These are phyloP conservation scores for Flaveria sonorensis DNA, from an alignment of 129 eudicot genomes.

Conservation along the genomic window DNA sequence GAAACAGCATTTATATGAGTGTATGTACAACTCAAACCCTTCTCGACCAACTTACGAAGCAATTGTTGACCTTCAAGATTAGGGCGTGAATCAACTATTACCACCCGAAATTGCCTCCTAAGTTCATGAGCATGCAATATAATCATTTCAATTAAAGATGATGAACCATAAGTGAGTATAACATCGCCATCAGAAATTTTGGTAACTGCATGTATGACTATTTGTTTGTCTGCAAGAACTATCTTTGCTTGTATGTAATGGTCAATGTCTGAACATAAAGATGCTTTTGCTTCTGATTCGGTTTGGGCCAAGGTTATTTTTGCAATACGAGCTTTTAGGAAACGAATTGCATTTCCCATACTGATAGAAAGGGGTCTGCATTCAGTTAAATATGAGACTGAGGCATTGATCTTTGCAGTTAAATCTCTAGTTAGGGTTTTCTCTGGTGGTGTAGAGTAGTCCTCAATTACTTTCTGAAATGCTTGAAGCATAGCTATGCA, in stretches of 20 bases:
- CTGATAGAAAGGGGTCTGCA: constrained; percentile 93
- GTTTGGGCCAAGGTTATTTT: constrained; percentile 53
- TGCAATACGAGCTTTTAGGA: constrained; percentile 64
- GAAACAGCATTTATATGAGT: constrained; percentile 87
- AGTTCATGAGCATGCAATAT: constrained; percentile 78
- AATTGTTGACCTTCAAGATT: constrained; percentile 83
- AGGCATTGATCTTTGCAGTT: constrained; percentile 67
- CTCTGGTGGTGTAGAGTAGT: constrained; percentile 76
- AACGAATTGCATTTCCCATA: constrained; percentile 94
- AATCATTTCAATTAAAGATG: constrained; percentile 77
- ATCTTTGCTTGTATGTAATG: constrained; percentile 74
- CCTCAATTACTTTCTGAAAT: constrained; percentile 68
- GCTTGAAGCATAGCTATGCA: constrained; percentile 93
- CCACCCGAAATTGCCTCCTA: constrained; percentile 77
- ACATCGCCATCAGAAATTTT: constrained; percentile 88
- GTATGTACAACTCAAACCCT: constrained; percentile 85
- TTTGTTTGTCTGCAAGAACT: constrained; percentile 67
- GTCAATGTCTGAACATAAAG: constrained; percentile 58
- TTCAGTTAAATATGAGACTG: constrained; percentile 69
- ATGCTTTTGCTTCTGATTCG: constrained; percentile 72
- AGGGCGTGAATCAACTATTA: constrained; percentile 91
- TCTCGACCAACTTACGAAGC: constrained; percentile 70
- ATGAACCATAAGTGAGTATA: constrained; percentile 81
- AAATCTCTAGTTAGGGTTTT: constrained; percentile 68
- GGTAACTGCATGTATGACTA: constrained; percentile 71